A percentile compares a stretch with the other conserved stretches of the same genome.
Conservation (phyloP, 1,284 basidiomycete genomes). For the Ceratobasidium sp. region DNA sequence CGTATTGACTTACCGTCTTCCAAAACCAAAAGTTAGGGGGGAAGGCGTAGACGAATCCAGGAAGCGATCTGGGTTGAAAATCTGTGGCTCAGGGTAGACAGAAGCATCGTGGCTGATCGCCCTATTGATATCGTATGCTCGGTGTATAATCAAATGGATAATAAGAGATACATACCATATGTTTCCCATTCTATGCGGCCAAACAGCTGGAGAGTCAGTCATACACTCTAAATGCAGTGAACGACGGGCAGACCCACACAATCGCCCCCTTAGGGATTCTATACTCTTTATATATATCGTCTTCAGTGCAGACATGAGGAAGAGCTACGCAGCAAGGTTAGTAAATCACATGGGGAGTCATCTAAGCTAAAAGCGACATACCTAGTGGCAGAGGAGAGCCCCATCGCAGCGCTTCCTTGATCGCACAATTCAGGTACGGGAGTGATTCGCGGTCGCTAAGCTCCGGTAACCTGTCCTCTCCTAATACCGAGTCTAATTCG, state of each 20-base stretch:
- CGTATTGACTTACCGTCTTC: background rate
- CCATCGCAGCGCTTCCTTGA: constrained; percentile 29
- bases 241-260: constrained; percentile 37
- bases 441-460: constrained; percentile 19
- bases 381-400: background rate
- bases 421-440: constrained; percentile 12
- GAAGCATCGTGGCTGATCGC: constrained; percentile 43
- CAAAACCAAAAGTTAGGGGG: constrained; percentile 4
- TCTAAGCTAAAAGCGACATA: background rate
- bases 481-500: constrained; percentile 54
- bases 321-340: constrained; percentile 11
- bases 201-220: too few species aligned
- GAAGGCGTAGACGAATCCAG: background rate
- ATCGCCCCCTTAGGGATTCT: constrained; percentile 48
- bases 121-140: constrained; percentile 16
- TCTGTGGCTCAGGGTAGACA: constrained; percentile 45
- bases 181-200: background rate
- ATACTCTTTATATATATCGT: constrained; percentile 49
- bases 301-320: constrained; percentile 44
- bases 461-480: constrained; percentile 39
- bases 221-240: background rate
- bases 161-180: background rate
- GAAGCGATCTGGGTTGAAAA: constrained; percentile 50
- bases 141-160: background rate
- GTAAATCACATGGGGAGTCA: too few species aligned